Evolutionary conservation across 768 basidiomycete species (phyloP), one percentile per base, ranked within the genome.

Genomic region (Scleroderma citrinum): DNA sequence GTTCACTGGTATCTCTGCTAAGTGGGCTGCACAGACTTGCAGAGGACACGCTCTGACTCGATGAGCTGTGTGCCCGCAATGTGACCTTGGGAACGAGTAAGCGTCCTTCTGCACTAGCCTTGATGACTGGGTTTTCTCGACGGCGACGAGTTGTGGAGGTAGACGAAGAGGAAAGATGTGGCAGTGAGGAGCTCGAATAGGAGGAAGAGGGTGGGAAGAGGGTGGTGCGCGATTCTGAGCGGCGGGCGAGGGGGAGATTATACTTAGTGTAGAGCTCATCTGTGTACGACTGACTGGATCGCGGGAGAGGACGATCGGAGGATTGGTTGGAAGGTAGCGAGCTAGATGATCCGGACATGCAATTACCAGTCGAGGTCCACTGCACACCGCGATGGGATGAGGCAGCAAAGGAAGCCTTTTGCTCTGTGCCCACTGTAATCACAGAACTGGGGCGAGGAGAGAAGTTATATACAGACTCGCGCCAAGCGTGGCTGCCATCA

Each of bases 401-500:
- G 13, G 81, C 77, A 32, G 73, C 62, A 52, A 76, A 77, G 1
- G 78, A 72, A 1, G 72, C 60, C 49, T 69, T 71, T 12, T 54
- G 53, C 11, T 55, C 31, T 17, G 50, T 51, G 24, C 62, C 61
- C 46, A 63, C 58, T 16, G 66, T 56, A 58, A 69, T 60, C 42
- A 62, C 62, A 52, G 61, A 51, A 35, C 67, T 60, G 43, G 71
- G 68, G 7, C 74, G 74, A 3, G 75, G 59, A 3, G 74, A 61
- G 50, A 82, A 70, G 46, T 70, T 73, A 63, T 87, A 87, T 1
- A 84, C 75, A 4, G 71, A 69, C 1, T 81, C 69, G n/a, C 85
- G 79, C 85, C 85, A 87, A 0, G 77, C 80, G 47, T 79, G 71
- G 20, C 73, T 75, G 45, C 80, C 79, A 52, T 86, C 84, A 2